Evolutionary conservation across 2,329 filamentous ascomycete genomes (phyloP), one percentile per base, ranked within the genome.

Genomic region (Hymenoscyphus fraxineus): DNA sequence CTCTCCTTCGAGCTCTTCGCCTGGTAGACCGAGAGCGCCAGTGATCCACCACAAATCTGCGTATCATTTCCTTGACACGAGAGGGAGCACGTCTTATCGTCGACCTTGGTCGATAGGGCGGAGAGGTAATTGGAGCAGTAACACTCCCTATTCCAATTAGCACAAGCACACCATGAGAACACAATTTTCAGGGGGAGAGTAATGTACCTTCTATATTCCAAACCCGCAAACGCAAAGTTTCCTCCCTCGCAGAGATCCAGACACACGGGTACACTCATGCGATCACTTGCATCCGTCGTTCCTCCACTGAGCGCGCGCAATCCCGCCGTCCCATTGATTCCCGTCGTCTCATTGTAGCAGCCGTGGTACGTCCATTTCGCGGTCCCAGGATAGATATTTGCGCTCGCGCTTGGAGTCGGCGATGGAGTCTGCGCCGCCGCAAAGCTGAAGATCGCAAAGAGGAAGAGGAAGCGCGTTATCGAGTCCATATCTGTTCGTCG

Each of bases 81-180:
- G 39, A 81, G 78, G 64, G 81, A 74, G 74, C 85, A 88, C 2
- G 76, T 75, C 19, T 68, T 69, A 27, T 86, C 83, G 38, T 78
- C 70, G 10, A 85, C 73, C 66, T 79, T 78, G 10, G 71, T 73
- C 16, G 82, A 79, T 31, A 85, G 77, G 9, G 75, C 73, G 9
- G 79, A 80, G n/a, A 88, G 70, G 58, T 76, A 76, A 19, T 80
- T 76, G 27, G 82, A 79, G 73, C 86, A 88, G 80, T 83, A 88
- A 78, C 85, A 88, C 76, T 87, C 84, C 62, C 83, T 84, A 40
- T 22, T 22, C 5, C 12, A 1, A 16, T 51, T 51, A 51, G 44
- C 10, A 40, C 10, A 13, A 58, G n/a, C 58, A 55, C 56, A 41
- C 2, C 1, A 58, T 55, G 12, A 39, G 31, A 13, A 56, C 27